Percentiles rank a stretch among this genome's conserved stretches.
Evolutionary conservation across 1,284 basidiomycete species (phyloP).

Genomic region (Moesziomyces sp.): DNA sequence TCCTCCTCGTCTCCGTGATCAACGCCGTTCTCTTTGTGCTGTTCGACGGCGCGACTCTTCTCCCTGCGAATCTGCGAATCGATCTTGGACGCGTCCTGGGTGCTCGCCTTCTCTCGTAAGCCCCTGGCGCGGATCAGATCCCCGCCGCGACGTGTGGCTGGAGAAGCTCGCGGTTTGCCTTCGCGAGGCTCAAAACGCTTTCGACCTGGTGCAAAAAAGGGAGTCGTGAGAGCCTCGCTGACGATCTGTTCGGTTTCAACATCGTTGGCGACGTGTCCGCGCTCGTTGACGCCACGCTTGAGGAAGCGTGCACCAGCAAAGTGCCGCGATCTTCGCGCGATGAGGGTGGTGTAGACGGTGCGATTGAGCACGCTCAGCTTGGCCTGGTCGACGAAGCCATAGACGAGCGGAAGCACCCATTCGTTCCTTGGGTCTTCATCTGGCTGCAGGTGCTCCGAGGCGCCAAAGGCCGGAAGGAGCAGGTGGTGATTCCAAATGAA

Average conservation of each 20-base stretch:
- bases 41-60: not conserved
- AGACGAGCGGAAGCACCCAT: slow-evolving; percentile 92
- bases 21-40: not conserved
- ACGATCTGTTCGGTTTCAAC: slow-evolving; percentile 99
- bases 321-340: slow-evolving; percentile 91
- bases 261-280: slow-evolving; percentile 96
- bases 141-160: slow-evolving; percentile 7
- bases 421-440: slow-evolving; percentile 69
- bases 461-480: slow-evolving; percentile 74
- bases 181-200: slow-evolving; percentile 23
- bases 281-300: slow-evolving; percentile 90
- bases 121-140: slow-evolving; percentile 27
- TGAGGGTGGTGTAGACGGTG: slow-evolving; percentile 90
- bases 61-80: too few relatives aligned
- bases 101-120: slow-evolving; percentile 30
- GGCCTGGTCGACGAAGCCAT: slow-evolving; percentile 97
- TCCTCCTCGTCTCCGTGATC: slow-evolving; percentile 12
- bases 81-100: not conserved
- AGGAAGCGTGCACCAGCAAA: slow-evolving; percentile 96
- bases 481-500: slow-evolving; percentile 97
- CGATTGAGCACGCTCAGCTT: slow-evolving; percentile 91
- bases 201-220: slow-evolving; percentile 60
- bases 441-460: slow-evolving; percentile 38
- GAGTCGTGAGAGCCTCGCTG: slow-evolving; percentile 85
- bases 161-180: slow-evolving; percentile 3